Percentiles rank a stretch among this genome's conserved stretches.
These are phyloP conservation scores for Pezicula rhizophila DNA, from an alignment of 2,329 filamentous ascomycete species.

Conservation along the genomic window DNA sequence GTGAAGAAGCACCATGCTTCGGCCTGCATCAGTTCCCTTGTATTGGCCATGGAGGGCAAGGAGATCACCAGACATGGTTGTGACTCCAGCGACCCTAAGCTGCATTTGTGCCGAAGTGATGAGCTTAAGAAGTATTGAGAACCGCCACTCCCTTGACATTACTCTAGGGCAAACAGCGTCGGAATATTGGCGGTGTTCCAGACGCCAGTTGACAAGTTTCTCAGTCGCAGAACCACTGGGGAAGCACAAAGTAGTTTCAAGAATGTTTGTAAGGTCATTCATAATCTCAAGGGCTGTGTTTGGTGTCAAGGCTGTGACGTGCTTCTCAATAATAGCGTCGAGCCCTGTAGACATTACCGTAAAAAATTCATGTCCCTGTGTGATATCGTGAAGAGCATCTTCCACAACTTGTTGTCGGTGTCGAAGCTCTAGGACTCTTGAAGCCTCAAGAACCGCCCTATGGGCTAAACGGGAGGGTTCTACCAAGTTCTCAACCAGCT, in stretches of 20 bases:
- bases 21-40: constrained; percentile 27
- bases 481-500: constrained; percentile 29
- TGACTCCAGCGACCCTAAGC: constrained; percentile 72
- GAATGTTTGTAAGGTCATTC: constrained; percentile 36
- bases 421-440: constrained; percentile 8
- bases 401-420: constrained; percentile 17
- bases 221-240: constrained; percentile 11
- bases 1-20: constrained; percentile 55
- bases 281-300: constrained; percentile 39
- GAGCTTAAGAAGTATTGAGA: constrained; percentile 62
- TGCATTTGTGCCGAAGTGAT: constrained; percentile 87
- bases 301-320: constrained; percentile 42
- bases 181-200: constrained; percentile 30
- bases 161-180: constrained; percentile 39
- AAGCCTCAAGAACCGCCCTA: constrained; percentile 15
- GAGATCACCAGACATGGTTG: constrained; percentile 66
- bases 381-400: constrained; percentile 30
- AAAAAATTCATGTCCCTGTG: constrained; percentile 38
- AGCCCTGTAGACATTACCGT: constrained; percentile 36
- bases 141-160: constrained; percentile 60
- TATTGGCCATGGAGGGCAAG: constrained; percentile 58
- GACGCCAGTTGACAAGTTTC: constrained; percentile 18
- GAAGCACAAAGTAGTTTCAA: constrained; percentile 32
- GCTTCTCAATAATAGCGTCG: constrained; percentile 46
- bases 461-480: constrained; percentile 21